phyloP scores from a whole-genome alignment of 2,329 filamentous ascomycete genomes.

The Fusarium sp. region DNA sequence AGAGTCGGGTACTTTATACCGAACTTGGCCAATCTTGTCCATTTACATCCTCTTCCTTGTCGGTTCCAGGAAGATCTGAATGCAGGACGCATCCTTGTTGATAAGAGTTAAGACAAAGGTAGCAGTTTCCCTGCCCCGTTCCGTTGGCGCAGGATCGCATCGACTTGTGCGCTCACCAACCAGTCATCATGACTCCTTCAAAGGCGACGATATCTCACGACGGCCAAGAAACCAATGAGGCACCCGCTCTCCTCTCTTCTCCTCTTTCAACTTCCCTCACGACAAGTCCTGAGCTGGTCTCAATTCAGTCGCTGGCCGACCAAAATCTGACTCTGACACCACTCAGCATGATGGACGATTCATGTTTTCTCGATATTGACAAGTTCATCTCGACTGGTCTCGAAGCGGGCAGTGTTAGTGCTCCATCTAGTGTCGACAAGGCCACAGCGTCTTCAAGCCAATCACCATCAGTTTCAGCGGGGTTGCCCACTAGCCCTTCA shows the following conservation, averaged over 20 bases:
- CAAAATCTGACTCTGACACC: conserved; percentile 48
- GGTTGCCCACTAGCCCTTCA: conserved; percentile 23
- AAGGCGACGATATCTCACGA: conserved; percentile 13
- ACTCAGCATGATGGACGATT: conserved; percentile 49
- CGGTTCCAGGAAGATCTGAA: conserved; percentile 16
- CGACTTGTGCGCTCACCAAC: conserved; percentile 26
- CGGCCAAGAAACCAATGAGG: conserved; percentile 40
- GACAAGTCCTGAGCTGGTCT: conserved; percentile 47
- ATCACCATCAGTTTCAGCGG: conserved; percentile 28
- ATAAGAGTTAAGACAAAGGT: conserved; percentile 38
- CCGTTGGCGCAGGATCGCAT: conserved; percentile 30
- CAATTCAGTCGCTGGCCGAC: conserved; percentile 49
- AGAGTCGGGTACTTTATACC: conserved; percentile 14
- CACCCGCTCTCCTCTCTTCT: conserved; percentile 42
- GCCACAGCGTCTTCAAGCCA: conserved; percentile 32
- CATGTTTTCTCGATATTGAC: conserved; percentile 34
- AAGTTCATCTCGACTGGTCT: conserved; percentile 23
- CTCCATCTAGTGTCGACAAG: conserved; percentile 33
- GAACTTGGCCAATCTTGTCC: conserved; percentile 16
- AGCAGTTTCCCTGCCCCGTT: conserved; percentile 32
- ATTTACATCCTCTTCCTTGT: conserved; percentile 33
- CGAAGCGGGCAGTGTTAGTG: conserved; percentile 31
- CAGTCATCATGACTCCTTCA: conserved; percentile 37
- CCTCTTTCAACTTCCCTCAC: conserved; percentile 44
- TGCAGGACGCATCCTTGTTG: conserved; percentile 24